Percentiles rank a stretch among this genome's conserved stretches.
Evolutionary conservation across 768 basidiomycete species (phyloP).

Genomic region (Mycena filopes): DNA sequence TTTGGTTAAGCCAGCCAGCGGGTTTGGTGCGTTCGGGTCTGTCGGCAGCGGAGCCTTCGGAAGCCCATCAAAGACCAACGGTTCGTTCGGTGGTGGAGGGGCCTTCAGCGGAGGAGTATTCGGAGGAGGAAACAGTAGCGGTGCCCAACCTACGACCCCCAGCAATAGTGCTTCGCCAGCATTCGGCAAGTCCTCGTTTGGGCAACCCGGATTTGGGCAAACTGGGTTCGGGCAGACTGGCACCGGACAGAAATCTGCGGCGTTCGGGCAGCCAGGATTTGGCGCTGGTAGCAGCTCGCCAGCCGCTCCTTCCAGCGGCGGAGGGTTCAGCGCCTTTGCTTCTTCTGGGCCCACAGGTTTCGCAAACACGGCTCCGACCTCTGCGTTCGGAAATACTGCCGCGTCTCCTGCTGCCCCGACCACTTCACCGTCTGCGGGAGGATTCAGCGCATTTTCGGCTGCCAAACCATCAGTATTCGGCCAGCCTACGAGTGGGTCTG

Average conservation of each 20-base stretch:
- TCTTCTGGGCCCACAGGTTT: conserved; percentile 33
- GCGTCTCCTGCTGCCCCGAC: background rate
- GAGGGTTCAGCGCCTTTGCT: conserved; percentile 51
- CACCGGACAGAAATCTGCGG: conserved; percentile 46
- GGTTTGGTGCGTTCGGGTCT: conserved; percentile 39
- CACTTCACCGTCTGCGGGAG: conserved; percentile 25
- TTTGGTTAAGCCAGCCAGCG: conserved; percentile 33
- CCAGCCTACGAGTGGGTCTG: conserved; percentile 22
- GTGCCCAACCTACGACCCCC: conserved; percentile 9
- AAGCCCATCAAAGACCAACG: conserved; percentile 38
- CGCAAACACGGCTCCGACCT: conserved; percentile 22
- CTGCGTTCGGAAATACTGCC: conserved; percentile 12
- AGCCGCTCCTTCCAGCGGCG: conserved; percentile 32
- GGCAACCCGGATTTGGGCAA: conserved; percentile 40
- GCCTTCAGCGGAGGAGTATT: conserved; percentile 29
- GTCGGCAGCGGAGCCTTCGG: conserved; percentile 43
- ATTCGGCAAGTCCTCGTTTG: conserved; percentile 37
- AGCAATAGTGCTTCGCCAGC: conserved; percentile 25
- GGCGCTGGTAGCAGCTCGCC: conserved; percentile 24
- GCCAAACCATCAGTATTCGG: conserved; percentile 43
- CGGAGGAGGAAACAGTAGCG: conserved; percentile 11
- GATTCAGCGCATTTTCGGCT: conserved; percentile 39
- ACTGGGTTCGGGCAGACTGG: conserved; percentile 43
- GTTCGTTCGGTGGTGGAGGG: conserved; percentile 53
- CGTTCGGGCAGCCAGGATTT: conserved; percentile 38